Base-by-base conservation (phyloP, 345 rosid genomes). In the Citrus sp. region DNA sequence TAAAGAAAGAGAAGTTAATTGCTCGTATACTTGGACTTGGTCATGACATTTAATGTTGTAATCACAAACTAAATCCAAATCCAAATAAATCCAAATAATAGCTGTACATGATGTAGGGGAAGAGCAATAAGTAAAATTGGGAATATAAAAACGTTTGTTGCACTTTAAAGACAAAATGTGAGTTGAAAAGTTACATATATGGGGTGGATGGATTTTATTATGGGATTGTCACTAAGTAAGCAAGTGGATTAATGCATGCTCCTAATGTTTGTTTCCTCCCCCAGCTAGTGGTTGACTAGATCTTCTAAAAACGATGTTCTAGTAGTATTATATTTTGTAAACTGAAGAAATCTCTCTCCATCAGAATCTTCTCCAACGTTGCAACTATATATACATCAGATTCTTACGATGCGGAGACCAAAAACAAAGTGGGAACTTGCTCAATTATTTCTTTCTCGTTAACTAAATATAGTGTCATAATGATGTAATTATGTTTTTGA, bases 191-290 rank as follows among this genome's bases (percentile, higher is more conserved):
- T 22, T 32, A 19, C 4, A 18, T 30, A 68, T 9, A 5, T 19
- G 75, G 75, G 72, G 78, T 68, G 87, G 85, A 37, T 84, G 84
- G 84, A 49, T 70, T 77, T 68, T 32, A 32, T 32, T 54, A 60
- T 71, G 82, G 87, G 85, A 77, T 35, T 67, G 61, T 82, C 88
- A 87, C 88, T 79, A 74, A 79, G 55, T 13, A 72, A 37, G 61
- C 77, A 79, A 87, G 88, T 82, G 86, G 84, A 75, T 84, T 68
- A 77, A 66, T 67, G 70, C 37, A 61, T 67, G 70, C 37, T 72
- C 78, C 79, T 19, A 10, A 70, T 65, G 13, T 76, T 81, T 80
- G 40, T 65, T 77, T 38, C 3, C 51, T 60, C 46, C 59, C 27
- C 54, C 5, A 30, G 38, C 59, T 77, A 84, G 85, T 80, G 82